Percentiles rank a stretch among this genome's conserved stretches.
Evolutionary conservation across 495 filamentous ascomycete genomes (phyloP).

Genomic region (Podospora bellae-mahoneyi): DNA sequence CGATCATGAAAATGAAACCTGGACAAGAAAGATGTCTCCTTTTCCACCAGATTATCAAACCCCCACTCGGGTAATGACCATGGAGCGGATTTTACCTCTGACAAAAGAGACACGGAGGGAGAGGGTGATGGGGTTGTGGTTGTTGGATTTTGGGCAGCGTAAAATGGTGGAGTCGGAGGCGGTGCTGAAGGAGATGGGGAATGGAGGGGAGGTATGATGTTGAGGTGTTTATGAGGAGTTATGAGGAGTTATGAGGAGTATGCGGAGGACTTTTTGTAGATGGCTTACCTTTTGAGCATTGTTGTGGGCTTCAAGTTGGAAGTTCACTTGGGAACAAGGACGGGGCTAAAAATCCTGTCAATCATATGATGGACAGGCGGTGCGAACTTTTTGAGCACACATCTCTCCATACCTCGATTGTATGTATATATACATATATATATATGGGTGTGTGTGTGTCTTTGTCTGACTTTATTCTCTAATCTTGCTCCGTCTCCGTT

Average conservation of each 20-base stretch:
- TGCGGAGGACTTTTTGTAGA: not conserved
- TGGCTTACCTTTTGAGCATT: too few species aligned
- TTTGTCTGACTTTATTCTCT: too few species aligned
- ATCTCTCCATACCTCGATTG: too few species aligned
- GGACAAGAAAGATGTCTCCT: not conserved
- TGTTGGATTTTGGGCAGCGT: not conserved
- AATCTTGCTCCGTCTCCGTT: too few species aligned
- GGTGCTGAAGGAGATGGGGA: not conserved
- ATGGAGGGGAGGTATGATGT: not conserved
- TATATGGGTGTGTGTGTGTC: too few species aligned
- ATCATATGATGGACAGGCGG: too few species aligned
- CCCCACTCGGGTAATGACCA: not conserved
- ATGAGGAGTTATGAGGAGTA: not conserved
- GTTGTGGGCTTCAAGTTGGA: too few species aligned
- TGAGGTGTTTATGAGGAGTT: not conserved
- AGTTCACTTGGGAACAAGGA: too few species aligned
- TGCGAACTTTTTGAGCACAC: too few species aligned
- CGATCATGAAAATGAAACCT: not conserved
- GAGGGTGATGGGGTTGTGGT: not conserved
- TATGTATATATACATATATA: too few species aligned
- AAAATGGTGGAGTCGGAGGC: not conserved
- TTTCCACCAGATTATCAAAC: not conserved
- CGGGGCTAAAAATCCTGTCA: too few species aligned
- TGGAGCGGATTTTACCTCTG: not conserved
- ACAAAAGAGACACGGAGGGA: not conserved